Evolutionary conservation across 2,329 filamentous ascomycete genomes (phyloP), one percentile per base, ranked within the genome.

Genomic region (Capronia americana): DNA sequence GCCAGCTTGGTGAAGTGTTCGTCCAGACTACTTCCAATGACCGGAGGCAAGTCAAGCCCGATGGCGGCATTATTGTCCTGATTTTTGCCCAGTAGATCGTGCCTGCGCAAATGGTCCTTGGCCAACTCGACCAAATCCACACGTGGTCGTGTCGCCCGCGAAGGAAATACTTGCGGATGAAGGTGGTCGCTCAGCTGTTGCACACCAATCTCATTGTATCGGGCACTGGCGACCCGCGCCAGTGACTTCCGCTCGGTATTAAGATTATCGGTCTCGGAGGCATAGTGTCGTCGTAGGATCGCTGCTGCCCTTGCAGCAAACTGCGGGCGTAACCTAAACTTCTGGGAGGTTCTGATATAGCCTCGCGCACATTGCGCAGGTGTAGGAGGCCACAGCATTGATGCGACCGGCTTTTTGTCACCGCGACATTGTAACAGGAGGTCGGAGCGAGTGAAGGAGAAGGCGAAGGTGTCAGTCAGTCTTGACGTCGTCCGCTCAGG

Each of bases 1-100:
- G 94, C 96, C 10, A 99, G 85, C 75, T 88, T 93, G 80, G 92
- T 84, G 75, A 99, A 99, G 79, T 99, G 96, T 76, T 98, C 93
- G 77, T 99, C 95, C 11, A 99, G 83, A 0, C 90, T 92, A 32
- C 85, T 77, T 14, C 95, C 95, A 67, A 93, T 90, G 1, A 99
- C 84, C 1, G 83, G 78, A 0, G 95, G 95, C 3, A 98, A 81
- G 73, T 97, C 89, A 77, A 99, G 97, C 11, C 88, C 91, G 74
- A 99, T 89, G 0, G 95, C 92, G 0, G 84, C 80, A 30, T 83
- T 72, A 51, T 86, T 87, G 78, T 96, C 93, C 73, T 91, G 92
- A 70, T 93, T 96, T 83, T 97, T 98, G 44, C 92, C 95, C 14
- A 93, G 84, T 17, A 99, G 82, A 28, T 97, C 91, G 82, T 99